Evolutionary conservation across 257 asterid species (phyloP).

Genomic region (Solanum sitiens): DNA sequence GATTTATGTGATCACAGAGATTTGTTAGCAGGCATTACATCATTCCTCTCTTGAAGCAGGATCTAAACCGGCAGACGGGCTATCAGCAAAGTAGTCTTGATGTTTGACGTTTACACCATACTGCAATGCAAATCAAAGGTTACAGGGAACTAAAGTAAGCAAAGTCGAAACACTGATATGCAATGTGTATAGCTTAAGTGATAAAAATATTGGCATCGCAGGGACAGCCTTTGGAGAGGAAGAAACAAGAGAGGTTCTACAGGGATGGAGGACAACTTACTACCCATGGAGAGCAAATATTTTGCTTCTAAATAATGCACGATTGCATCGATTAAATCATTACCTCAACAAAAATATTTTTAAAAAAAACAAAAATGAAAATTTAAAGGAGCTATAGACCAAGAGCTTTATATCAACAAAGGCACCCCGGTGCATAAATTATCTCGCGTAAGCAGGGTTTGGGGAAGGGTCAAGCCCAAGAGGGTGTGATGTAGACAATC

Average conservation of each 20-base stretch:
- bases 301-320: background rate
- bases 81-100: slow-evolving; percentile 89
- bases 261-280: background rate
- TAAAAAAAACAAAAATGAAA: background rate
- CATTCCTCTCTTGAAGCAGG: slow-evolving; percentile 63
- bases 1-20: background rate
- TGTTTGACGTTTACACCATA: slow-evolving; percentile 90
- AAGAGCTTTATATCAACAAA: background rate
- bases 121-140: slow-evolving; percentile 32
- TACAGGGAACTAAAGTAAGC: background rate
- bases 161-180: background rate
- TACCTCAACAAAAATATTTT: background rate
- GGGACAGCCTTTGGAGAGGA: background rate
- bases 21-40: background rate
- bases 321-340: background rate
- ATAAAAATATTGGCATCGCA: background rate
- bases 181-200: background rate
- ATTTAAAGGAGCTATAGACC: background rate
- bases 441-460: background rate
- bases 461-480: background rate
- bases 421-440: background rate
- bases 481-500: background rate
- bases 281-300: background rate
- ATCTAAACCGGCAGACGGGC: slow-evolving; percentile 85
- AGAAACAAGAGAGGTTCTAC: background rate